Base-by-base conservation (phyloP, 805 yeast genomes). In the Tetrapisispora taiwanensis region DNA sequence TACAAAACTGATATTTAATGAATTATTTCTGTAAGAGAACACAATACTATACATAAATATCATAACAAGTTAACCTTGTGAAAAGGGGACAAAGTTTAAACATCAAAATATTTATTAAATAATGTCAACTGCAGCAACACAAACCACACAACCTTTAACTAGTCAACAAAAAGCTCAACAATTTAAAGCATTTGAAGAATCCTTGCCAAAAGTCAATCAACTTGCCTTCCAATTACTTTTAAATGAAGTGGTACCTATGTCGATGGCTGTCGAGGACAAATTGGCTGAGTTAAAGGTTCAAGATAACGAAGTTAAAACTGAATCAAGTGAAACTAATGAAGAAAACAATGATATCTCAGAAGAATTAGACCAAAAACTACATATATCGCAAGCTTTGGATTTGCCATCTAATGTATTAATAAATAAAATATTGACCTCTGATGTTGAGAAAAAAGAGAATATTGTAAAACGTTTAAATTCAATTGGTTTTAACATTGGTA, bases 211-310 rank as follows among this genome's bases (percentile, higher is more conserved):
- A 48, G 77, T 84, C n/a, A 80, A 74, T 53, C 59, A 74, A 9
- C 57, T 72, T 2, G 72, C 79, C 37, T 65, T 84, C 45, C 83
- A 81, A 39, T 72, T 78, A 51, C 72, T 88, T 17, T 62, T 89
- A 26, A 82, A 80, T 55, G 95, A 88, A 61, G 67, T 84, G 31
- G 79, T 87, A 1, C 94, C 95, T 3, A 60, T 80, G 36, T 76
- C 88, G 0, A 72, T 81, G 37, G 65, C 84, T 30, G 79, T 86
- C 5, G 74, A 83, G 13, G 69, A 73, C 39, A 67, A 70, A 35
- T 60, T 77, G 30, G 24, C 46, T 19, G 42, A 37, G 4, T 17
- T 27, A 30, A 44, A 46, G 17, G 30, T 40, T 24, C 54, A 58
- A 30, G 54, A 59, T 17, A 53, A 46, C 44, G 54, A 45, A 19